A percentile compares a stretch with the other conserved stretches of the same genome.
These are phyloP conservation scores for Ulvella scutata DNA, from an alignment of 139 green algal species.

Conservation along the genomic window DNA sequence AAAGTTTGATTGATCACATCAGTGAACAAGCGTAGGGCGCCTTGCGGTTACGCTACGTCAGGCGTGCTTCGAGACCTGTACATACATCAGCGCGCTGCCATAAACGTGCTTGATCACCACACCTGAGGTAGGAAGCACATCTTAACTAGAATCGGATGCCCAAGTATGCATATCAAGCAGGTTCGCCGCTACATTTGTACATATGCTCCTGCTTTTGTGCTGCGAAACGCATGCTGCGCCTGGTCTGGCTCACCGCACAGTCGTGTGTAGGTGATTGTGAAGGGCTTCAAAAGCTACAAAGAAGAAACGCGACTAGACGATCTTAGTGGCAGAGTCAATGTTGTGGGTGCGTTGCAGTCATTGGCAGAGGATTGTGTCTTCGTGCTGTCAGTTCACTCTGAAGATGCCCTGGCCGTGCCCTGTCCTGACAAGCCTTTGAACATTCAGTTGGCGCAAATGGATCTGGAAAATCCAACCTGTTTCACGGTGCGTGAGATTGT, in stretches of 20 bases:
- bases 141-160: not conserved
- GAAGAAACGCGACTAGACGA: constrained; percentile 73
- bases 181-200: not conserved
- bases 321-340: constrained; percentile 80
- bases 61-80: no score
- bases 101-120: no score
- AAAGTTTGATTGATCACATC: no score
- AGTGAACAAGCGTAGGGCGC: no score
- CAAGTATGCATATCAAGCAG: constrained; percentile 53
- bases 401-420: no score
- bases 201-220: not conserved
- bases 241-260: not conserved
- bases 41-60: no score
- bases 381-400: no score
- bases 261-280: constrained; percentile 69
- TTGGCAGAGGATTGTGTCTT: not conserved
- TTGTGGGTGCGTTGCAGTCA: constrained; percentile 45
- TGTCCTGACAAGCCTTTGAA: no score
- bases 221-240: not conserved
- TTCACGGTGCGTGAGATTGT: constrained; percentile 86
- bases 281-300: constrained; percentile 98
- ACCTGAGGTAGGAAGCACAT: no score
- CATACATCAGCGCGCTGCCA: no score
- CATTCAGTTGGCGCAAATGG: constrained; percentile 89
- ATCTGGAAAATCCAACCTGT: constrained; percentile 98